Conservation (phyloP, 2,329 filamentous ascomycete species). For the Tolypocladium nubicola region DNA sequence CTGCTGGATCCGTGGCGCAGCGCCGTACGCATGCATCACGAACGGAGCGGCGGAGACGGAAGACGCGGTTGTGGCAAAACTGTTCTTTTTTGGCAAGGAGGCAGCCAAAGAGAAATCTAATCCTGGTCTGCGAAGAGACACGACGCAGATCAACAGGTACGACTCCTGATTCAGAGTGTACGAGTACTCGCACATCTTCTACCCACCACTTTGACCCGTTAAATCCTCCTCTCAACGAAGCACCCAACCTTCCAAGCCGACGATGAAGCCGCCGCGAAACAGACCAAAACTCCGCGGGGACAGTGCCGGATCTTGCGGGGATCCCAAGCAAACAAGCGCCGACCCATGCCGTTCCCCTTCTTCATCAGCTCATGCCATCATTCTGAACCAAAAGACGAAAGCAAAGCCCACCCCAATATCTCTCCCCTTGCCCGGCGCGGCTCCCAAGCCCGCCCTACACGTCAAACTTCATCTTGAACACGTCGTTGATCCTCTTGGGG, state of each 20-base stretch:
- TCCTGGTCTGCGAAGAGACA: background rate
- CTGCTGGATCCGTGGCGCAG: background rate
- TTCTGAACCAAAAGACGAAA: background rate
- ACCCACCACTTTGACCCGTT: too few species aligned
- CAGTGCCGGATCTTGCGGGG: background rate
- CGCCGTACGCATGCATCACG: background rate
- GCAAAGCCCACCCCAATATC: background rate
- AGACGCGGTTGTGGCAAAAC: background rate
- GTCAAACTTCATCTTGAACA: too few species aligned
- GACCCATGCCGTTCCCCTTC: background rate
- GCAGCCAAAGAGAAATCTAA: background rate
- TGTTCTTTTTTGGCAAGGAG: background rate
- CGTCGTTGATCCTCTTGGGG: too few species aligned
- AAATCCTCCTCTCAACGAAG: too few species aligned
- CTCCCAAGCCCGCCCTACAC: too few species aligned
- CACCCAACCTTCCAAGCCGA: background rate
- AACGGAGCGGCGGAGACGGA: background rate
- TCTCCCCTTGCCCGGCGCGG: too few species aligned
- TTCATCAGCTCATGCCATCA: background rate
- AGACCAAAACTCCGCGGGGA: too few species aligned
- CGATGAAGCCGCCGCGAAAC: background rate
- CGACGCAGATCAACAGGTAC: background rate
- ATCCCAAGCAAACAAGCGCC: background rate
- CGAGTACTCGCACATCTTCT: too few species aligned
- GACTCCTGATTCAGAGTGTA: background rate